Conservation (phyloP, 805 yeast species). For the Vanderwaltozyma verrucispora region DNA sequence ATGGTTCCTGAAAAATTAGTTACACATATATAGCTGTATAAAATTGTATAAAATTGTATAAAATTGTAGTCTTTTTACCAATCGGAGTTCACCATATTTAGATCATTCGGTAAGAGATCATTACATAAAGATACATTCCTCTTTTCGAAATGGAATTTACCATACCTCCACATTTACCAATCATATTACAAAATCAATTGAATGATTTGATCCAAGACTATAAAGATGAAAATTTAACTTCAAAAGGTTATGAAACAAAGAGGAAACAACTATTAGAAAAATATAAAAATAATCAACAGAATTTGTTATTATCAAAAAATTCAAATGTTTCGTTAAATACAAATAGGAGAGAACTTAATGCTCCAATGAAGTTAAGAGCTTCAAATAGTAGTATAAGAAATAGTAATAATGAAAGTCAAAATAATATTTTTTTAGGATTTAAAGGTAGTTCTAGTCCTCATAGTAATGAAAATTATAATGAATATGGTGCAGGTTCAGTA, state of each 20-base stretch:
- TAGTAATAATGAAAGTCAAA: no score
- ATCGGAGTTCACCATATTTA: no score
- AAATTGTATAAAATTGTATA: no score
- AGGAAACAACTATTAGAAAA: conserved; percentile 26
- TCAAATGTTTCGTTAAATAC: not conserved
- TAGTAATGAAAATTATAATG: not conserved
- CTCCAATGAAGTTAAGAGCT: not conserved
- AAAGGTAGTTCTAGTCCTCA: no score
- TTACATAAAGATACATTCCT: no score
- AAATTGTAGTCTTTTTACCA: no score
- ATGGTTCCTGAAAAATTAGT: no score
- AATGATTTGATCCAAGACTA: conserved; percentile 39
- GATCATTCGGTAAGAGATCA: no score
- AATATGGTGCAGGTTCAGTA: not conserved
- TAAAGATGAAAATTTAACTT: conserved; percentile 62
- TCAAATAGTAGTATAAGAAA: not conserved
- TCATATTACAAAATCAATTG: conserved; percentile 29
- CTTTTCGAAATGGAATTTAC: conserved; percentile 40
- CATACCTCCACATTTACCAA: conserved; percentile 35
- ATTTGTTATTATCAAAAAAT: not conserved
- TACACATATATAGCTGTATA: no score
- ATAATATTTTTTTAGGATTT: no score
- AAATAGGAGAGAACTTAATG: conserved; percentile 1
- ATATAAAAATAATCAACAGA: not conserved
- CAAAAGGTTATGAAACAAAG: conserved; percentile 59